Conservation (phyloP, 2,329 filamentous ascomycete species). For the Paraphoma sp. region DNA sequence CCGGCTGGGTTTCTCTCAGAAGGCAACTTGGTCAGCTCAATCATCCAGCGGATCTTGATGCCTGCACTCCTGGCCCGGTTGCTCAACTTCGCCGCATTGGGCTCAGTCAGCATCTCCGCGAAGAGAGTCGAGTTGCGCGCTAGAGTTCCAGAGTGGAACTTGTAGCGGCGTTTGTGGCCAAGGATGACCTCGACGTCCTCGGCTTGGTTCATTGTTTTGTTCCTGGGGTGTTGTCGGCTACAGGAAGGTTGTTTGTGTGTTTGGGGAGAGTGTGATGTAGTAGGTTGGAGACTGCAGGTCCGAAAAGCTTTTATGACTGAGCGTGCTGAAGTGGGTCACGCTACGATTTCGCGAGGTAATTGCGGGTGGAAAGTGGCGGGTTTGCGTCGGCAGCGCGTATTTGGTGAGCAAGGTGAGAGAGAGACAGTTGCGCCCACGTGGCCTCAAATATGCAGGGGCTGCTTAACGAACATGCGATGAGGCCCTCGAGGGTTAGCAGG, state of each 20-base stretch:
- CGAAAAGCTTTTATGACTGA: background rate
- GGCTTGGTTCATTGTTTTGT: conserved; percentile 37
- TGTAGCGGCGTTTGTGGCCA: conserved; percentile 34
- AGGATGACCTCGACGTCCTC: conserved; percentile 46
- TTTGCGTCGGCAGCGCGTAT: background rate
- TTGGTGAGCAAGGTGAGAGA: background rate
- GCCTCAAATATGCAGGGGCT: background rate
- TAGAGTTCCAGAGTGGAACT: conserved; percentile 45
- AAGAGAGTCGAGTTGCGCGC: conserved; percentile 42
- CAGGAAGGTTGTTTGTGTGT: background rate
- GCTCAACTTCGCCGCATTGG: conserved; percentile 34
- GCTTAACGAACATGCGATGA: background rate
- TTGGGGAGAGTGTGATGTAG: background rate
- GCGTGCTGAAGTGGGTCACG: background rate
- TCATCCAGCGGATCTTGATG: conserved; percentile 38
- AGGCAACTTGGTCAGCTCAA: conserved; percentile 38
- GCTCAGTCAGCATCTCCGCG: conserved; percentile 37
- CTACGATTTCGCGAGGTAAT: background rate
- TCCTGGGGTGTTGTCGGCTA: conserved; percentile 1
- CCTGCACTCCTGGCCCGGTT: conserved; percentile 30
- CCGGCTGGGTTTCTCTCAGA: conserved; percentile 26
- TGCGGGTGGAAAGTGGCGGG: background rate
- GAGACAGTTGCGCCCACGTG: background rate
- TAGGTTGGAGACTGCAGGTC: background rate
- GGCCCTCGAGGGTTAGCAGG: background rate